Evolutionary conservation across 495 filamentous ascomycete species (phyloP).

Genomic region (Penicillium malachiteum): DNA sequence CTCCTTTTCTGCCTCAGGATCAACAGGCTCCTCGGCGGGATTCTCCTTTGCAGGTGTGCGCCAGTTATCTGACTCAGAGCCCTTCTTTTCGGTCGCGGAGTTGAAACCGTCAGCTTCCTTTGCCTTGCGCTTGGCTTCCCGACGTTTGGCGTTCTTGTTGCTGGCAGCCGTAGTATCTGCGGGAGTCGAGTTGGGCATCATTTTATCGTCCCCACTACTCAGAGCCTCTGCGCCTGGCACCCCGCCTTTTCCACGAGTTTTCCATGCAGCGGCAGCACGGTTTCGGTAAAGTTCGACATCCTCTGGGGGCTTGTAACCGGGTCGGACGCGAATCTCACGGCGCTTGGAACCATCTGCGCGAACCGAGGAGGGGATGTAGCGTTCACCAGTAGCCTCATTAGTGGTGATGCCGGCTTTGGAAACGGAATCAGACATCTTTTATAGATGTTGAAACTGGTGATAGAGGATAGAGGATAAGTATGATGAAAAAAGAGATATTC

Average conservation of each 20-base stretch:
- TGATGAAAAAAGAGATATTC: background rate
- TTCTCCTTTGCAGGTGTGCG: constrained; percentile 32
- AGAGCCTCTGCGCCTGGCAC: constrained; percentile 75
- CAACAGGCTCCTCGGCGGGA: constrained; percentile 37
- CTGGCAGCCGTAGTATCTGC: constrained; percentile 51
- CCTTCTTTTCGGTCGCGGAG: constrained; percentile 40
- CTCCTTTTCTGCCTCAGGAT: constrained; percentile 77
- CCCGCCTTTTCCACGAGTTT: constrained; percentile 71
- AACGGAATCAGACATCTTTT: constrained; percentile 30
- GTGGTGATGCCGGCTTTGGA: constrained; percentile 71
- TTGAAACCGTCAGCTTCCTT: constrained; percentile 53
- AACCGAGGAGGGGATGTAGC: constrained; percentile 81
- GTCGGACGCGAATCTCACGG: constrained; percentile 88
- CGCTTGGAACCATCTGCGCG: constrained; percentile 85
- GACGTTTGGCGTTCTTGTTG: constrained; percentile 93
- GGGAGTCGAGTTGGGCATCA: constrained; percentile 12
- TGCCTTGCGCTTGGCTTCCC: constrained; percentile 85
- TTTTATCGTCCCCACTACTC: constrained; percentile 50
- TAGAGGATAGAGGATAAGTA: background rate
- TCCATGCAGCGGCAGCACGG: constrained; percentile 81
- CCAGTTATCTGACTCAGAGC: constrained; percentile 33
- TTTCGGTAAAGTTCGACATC: constrained; percentile 97
- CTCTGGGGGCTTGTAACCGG: constrained; percentile 92
- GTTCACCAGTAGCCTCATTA: constrained; percentile 68
- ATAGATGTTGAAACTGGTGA: background rate